Evolutionary conservation across 2,329 filamentous ascomycete species (phyloP).

Genomic region (Neopestalotiopsis clavispora): DNA sequence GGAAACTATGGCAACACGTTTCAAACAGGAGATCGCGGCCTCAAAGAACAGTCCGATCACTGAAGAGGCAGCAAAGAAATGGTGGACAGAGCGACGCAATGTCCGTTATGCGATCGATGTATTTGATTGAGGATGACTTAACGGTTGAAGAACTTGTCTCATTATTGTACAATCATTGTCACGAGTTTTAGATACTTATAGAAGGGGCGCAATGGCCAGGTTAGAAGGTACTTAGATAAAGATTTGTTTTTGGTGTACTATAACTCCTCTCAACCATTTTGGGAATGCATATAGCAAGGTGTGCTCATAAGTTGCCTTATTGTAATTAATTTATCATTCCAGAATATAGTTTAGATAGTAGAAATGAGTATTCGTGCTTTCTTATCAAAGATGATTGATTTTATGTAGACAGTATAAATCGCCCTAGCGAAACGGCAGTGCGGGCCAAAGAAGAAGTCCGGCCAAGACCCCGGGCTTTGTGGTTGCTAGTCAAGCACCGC

Average conservation of each 20-base stretch:
- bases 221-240: neutral
- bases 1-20: neutral
- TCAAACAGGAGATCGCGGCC: neutral
- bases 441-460: neutral
- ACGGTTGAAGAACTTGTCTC: neutral
- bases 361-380: neutral
- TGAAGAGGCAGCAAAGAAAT: conserved; percentile 1
- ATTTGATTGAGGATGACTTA: neutral
- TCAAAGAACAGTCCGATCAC: neutral
- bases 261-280: neutral
- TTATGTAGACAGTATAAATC: neutral
- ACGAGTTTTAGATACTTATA: neutral
- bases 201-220: neutral
- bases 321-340: no score
- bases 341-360: no score
- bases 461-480: neutral
- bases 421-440: neutral
- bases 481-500: no score
- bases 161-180: neutral
- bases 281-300: no score
- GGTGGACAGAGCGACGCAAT: conserved; percentile 3
- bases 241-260: neutral
- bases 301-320: no score
- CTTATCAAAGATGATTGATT: neutral
- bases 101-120: conserved; percentile 8